Base-by-base conservation (phyloP, 1,139 yeast genomes). In the Sugiyamaella grinbergsii region DNA sequence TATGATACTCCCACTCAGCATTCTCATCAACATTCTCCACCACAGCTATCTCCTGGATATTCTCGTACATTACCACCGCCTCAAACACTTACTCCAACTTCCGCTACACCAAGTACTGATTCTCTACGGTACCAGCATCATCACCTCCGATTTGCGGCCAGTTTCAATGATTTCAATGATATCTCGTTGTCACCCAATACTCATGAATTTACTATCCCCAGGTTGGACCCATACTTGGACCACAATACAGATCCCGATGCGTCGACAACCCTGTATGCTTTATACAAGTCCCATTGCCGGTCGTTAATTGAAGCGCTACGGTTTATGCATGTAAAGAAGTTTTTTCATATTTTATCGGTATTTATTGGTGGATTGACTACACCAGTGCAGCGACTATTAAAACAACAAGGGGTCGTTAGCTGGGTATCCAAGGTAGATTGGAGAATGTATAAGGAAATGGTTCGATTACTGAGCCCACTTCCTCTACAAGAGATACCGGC, bases 341-440 rank as follows among this genome's bases (percentile, higher is more conserved):
- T 89, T 36, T 77, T 83, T 52, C 71, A 78, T 15, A 71, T 79
- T 26, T 70, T 85, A 48, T 65, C 74, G 11, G 72, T 79, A 5
- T 86, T 86, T 66, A 76, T 77, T 48, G 75, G 82, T 8, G 75
- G 81, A 1, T 73, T 87, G 49, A 81, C 93, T 0, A 73, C 81
- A 0, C 88, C 89, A 1, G 85, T 83, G 32, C 79, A 78, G 62
- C 79, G 79, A 57, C 69, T 88, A 16, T 79, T 83, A 59, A 72
- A 74, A 11, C 71, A 78, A 8, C 78, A 78, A n/a, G 64, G 69
- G 4, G 64, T 83, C 6, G 63, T 73, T 5, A 76, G 76, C 15
- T 87, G 95, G 95, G 76, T 86, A 15, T 64, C 75, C 44, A 70
- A 76, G 41, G 85, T 90, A 63, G 96, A 90, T 65, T 63, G 77